These are phyloP conservation scores for Alternaria brassicicola DNA, from an alignment of 2,329 filamentous ascomycete genomes.

Conservation along the genomic window DNA sequence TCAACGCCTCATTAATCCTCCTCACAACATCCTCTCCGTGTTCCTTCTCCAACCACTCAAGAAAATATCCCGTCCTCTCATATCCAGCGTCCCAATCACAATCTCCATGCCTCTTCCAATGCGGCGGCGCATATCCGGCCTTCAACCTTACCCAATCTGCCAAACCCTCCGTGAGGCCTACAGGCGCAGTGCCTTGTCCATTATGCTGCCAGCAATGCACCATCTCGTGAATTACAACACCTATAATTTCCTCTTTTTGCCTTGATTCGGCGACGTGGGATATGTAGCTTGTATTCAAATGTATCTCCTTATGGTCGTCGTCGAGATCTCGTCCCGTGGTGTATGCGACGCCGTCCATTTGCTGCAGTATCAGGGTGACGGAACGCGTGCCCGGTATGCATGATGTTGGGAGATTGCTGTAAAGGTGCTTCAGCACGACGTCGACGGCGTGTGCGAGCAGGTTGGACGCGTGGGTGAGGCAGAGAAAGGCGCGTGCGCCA, in stretches of 20 bases:
- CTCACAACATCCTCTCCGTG: constrained; percentile 60
- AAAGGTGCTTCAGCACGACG: constrained; percentile 75
- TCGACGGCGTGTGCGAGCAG: constrained; percentile 68
- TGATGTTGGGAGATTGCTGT: constrained; percentile 50
- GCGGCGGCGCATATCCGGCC: constrained; percentile 74
- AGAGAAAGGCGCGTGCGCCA: constrained; percentile 71
- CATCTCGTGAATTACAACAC: constrained; percentile 88
- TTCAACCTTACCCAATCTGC: constrained; percentile 90
- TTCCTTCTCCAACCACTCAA: constrained; percentile 79
- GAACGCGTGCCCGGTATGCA: constrained; percentile 73
- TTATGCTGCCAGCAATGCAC: constrained; percentile 94
- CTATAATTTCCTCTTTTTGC: constrained; percentile 69
- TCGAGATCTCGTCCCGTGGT: constrained; percentile 82
- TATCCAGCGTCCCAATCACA: constrained; percentile 88
- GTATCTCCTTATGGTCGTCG: constrained; percentile 88
- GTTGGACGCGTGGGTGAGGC: constrained; percentile 64
- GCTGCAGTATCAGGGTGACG: constrained; percentile 79
- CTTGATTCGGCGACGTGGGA: constrained; percentile 44
- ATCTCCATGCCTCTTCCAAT: constrained; percentile 71
- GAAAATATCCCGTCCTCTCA: constrained; percentile 87
- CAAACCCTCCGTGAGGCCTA: constrained; percentile 86
- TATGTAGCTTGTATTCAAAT: constrained; percentile 82
- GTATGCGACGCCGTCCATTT: constrained; percentile 86
- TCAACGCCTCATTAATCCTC: constrained; percentile 70
- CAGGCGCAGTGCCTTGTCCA: constrained; percentile 60